These are phyloP conservation scores for Scheffersomyces lignosus DNA, from an alignment of 805 yeast species.

Conservation along the genomic window DNA sequence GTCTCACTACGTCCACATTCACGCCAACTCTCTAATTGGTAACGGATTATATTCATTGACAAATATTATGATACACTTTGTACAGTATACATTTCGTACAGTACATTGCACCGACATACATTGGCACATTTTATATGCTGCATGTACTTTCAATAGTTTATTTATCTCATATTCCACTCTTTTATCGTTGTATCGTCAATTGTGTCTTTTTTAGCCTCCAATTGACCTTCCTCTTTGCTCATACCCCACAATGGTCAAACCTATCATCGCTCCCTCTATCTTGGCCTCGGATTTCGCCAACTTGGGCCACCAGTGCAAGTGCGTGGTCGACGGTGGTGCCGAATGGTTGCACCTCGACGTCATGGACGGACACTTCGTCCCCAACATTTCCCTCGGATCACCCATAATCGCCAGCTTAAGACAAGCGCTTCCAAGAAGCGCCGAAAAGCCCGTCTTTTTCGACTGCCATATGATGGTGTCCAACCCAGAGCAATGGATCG, in stretches of 20 bases:
- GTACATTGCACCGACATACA: too few species aligned
- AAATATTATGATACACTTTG: too few species aligned
- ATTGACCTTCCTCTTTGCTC: background rate
- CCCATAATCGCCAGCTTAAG: constrained; percentile 82
- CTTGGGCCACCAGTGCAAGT: constrained; percentile 83
- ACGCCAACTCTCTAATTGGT: too few species aligned
- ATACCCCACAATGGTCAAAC: constrained; percentile 56
- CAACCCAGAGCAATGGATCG: constrained; percentile 90
- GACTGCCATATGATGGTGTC: constrained; percentile 99
- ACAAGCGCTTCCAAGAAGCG: constrained; percentile 68
- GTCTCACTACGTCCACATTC: too few species aligned
- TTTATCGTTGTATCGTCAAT: too few species aligned
- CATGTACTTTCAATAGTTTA: too few species aligned
- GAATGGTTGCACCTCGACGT: constrained; percentile 98
- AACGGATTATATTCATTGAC: too few species aligned
- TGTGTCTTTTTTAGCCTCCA: background rate
- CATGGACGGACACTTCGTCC: constrained; percentile 99
- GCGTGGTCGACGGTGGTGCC: constrained; percentile 77
- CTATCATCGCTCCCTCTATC: constrained; percentile 92
- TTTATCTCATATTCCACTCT: too few species aligned
- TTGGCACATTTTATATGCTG: too few species aligned
- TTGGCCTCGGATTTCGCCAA: constrained; percentile 90
- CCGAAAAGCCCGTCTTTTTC: constrained; percentile 54
- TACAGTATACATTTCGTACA: too few species aligned
- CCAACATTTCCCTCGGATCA: constrained; percentile 92